Percentiles rank a stretch among this genome's conserved stretches.
These are phyloP conservation scores for Cladosporium sp. DNA, from an alignment of 2,329 filamentous ascomycete species.

Conservation along the genomic window DNA sequence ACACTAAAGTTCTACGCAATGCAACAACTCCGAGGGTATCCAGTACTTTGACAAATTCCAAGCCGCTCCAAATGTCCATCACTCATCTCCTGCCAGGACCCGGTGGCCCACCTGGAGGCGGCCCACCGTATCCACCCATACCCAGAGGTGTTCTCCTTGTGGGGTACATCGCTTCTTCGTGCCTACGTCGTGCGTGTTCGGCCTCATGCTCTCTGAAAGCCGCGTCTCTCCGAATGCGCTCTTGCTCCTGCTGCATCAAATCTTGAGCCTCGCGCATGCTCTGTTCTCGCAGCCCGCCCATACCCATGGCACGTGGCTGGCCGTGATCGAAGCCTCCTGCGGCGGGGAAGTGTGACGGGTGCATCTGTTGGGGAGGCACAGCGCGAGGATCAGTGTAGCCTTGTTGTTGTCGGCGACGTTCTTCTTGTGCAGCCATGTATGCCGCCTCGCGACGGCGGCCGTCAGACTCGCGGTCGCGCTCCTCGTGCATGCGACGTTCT, in stretches of 20 bases:
- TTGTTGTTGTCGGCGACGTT: slow-evolving; percentile 21
- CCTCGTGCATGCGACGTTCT: slow-evolving; percentile 24
- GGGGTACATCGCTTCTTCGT: slow-evolving; percentile 22
- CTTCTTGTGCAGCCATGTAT: slow-evolving; percentile 21
- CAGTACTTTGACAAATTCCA: slow-evolving; percentile 14
- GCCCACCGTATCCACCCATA: slow-evolving; percentile 18
- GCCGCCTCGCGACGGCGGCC: slow-evolving; percentile 20
- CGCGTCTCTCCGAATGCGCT: slow-evolving; percentile 18
- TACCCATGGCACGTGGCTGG: slow-evolving; percentile 11
- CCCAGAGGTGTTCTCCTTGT: slow-evolving; percentile 17
- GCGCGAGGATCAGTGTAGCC: slow-evolving; percentile 4
- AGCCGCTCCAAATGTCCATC: neutral
- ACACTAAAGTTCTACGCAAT: slow-evolving; percentile 17
- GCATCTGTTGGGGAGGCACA: slow-evolving; percentile 15
- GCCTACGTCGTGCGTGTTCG: slow-evolving; percentile 25
- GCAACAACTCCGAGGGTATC: slow-evolving; percentile 19
- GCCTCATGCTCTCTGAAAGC: slow-evolving; percentile 22
- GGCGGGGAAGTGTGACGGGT: slow-evolving; percentile 14
- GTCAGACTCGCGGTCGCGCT: slow-evolving; percentile 25
- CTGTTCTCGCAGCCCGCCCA: slow-evolving; percentile 29
- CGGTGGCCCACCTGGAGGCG: slow-evolving; percentile 6
- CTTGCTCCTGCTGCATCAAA: slow-evolving; percentile 26
- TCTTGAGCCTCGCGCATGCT: slow-evolving; percentile 31
- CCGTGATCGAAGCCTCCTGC: slow-evolving; percentile 10
- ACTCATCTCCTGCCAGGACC: slow-evolving; percentile 17